Evolutionary conservation across 192 early-diverging fungal genomes (phyloP), one percentile per base, ranked within the genome.

Genomic region (Thamnidium elegans): DNA sequence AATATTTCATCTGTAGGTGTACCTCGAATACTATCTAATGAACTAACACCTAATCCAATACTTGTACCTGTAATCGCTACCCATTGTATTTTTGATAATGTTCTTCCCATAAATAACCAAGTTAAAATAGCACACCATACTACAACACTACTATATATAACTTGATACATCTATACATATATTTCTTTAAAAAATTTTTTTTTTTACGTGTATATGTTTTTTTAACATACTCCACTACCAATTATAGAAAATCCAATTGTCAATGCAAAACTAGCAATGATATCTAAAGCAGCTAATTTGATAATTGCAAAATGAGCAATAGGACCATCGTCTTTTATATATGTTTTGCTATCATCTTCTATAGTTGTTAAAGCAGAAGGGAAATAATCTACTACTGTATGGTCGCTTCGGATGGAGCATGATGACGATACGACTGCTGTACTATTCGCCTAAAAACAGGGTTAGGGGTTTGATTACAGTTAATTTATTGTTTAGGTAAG

Each of bases 111-210:
- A 30, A 83, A 80, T 26, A 85, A 64, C 26, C 77, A 79, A 8
- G 79, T 75, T 13, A 85, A 59, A 62, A 85, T 80, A 3, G 84
- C 84, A 54, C 84, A 85, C 84, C 84, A 85, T 32, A 85, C 81
- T 17, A 85, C 84, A 14, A 85, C 79, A 7, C 79, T 81, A 58
- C 78, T 79, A 51, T 85, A 83, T 46, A 85, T 83, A 8, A 85
- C 78, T 78, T 85, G 83, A 45, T 78, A 85, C 81, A 83, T 82
- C 83, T 85, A 66, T 15, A 39, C 26, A 42, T 55, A 39, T 42
- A 42, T 55, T 10, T 46, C 15, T 15, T 46, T 15, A 19, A 48
- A 19, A 47, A 4, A 17, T 47, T 13, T 47, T 48, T 19, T 19
- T 55, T n/a, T 31, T 55, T 67, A 45, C 20, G 10, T 11, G n/a